These are phyloP conservation scores for Helichrysum umbraculigerum DNA, from an alignment of 129 eudicot genomes.

Conservation along the genomic window DNA sequence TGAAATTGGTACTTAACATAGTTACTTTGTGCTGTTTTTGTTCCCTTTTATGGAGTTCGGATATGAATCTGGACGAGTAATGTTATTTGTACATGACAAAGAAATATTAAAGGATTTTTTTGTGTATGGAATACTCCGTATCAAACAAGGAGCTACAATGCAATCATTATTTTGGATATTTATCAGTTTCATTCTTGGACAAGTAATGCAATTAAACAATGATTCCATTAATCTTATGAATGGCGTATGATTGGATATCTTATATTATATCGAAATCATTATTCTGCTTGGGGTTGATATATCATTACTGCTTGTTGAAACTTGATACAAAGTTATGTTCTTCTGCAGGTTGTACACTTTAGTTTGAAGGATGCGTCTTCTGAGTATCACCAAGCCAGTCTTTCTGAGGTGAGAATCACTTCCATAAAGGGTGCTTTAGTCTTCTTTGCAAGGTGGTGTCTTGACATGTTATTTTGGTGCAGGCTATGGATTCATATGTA, in stretches of 20 bases:
- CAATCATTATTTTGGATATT: neutral
- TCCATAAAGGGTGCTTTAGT: neutral
- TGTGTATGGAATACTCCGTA: neutral
- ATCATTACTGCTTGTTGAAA: neutral
- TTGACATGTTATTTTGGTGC: slow-evolving; percentile 8
- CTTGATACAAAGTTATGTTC: slow-evolving; percentile 3
- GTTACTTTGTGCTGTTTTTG: neutral
- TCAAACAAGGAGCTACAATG: neutral
- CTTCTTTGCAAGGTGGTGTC: neutral
- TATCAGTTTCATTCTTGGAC: neutral
- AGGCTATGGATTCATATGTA: slow-evolving; percentile 62
- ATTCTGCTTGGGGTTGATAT: neutral
- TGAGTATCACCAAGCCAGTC: slow-evolving; percentile 38
- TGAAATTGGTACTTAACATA: neutral
- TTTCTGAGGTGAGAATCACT: slow-evolving; percentile 49
- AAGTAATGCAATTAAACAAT: neutral
- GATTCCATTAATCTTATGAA: too few relatives aligned
- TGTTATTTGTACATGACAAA: neutral
- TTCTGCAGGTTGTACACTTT: slow-evolving; percentile 61
- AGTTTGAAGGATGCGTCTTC: slow-evolving; percentile 49
- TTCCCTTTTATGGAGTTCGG: neutral
- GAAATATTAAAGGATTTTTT: neutral
- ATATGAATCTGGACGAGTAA: too few relatives aligned
- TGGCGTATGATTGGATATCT: too few relatives aligned
- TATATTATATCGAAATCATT: neutral